These are phyloP conservation scores for Lodderomyces jiufengensis DNA, from an alignment of 1,139 yeast genomes.

Conservation along the genomic window DNA sequence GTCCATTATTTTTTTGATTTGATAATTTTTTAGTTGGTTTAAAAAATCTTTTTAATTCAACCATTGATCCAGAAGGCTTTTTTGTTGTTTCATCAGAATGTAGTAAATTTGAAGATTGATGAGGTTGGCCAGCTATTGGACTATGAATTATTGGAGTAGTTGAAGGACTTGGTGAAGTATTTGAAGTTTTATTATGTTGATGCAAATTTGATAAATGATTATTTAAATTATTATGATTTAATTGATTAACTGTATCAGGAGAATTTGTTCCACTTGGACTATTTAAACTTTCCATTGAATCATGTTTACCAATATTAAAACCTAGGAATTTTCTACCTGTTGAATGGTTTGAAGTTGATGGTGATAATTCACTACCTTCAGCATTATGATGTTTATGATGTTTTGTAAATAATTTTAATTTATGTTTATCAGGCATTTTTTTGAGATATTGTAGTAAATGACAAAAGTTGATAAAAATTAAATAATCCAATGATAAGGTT, in stretches of 20 bases:
- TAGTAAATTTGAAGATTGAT: constrained; percentile 3
- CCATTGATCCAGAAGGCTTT: constrained; percentile 33
- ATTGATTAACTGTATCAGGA: constrained; percentile 19
- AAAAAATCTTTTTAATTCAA: constrained; percentile 39
- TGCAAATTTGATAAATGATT: constrained; percentile 6
- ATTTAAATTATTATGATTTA: constrained; percentile 5
- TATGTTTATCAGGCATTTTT: constrained; percentile 46
- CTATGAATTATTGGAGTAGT: constrained; percentile 1
- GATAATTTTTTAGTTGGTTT: constrained; percentile 36
- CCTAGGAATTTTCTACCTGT: constrained; percentile 32
- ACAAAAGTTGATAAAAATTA: too few species aligned
- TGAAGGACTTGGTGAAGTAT: constrained; percentile 11
- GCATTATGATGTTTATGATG: constrained; percentile 14
- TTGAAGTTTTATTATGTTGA: constrained; percentile 13
- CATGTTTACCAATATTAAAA: constrained; percentile 38
- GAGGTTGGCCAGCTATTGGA: constrained; percentile 15
- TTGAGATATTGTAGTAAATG: too few species aligned
- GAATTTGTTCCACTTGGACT: constrained; percentile 33
- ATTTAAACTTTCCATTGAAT: constrained; percentile 30
- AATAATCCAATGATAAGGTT: too few species aligned
- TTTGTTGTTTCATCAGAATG: constrained; percentile 27
- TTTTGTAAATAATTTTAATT: constrained; percentile 37
- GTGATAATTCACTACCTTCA: constrained; percentile 29
- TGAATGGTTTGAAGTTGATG: constrained; percentile 34
- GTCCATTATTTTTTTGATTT: constrained; percentile 16